phyloP scores from a whole-genome alignment of 352 stramenopile species.

The Peronosclerospora sorghi region DNA sequence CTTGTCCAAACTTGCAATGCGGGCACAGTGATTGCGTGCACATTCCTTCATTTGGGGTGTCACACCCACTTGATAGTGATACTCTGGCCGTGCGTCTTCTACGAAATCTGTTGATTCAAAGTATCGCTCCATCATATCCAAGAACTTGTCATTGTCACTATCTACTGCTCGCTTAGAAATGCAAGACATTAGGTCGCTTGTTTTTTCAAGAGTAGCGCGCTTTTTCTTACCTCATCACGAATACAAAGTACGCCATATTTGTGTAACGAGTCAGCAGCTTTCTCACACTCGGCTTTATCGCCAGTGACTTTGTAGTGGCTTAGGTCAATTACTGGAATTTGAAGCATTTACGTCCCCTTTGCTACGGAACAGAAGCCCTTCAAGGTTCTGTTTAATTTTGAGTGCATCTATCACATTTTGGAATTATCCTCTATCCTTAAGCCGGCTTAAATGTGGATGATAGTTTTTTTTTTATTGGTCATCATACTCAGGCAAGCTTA shows the following conservation, averaged over 20 bases:
- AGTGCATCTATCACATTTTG: too few species aligned
- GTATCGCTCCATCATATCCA: conserved; percentile 91
- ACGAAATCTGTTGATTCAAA: conserved; percentile 84
- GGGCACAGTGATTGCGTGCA: conserved; percentile 75
- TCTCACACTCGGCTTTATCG: conserved; percentile 57
- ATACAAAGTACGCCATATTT: conserved; percentile 82
- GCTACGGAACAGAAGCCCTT: too few species aligned
- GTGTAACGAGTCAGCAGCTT: conserved; percentile 72
- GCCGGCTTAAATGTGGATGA: too few species aligned
- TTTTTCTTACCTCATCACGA: conserved; percentile 43
- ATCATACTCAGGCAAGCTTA: too few species aligned
- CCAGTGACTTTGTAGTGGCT: conserved; percentile 63
- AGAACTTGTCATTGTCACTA: conserved; percentile 74
- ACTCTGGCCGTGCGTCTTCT: conserved; percentile 79
- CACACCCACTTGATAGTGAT: conserved; percentile 85
- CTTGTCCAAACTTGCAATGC: conserved; percentile 36
- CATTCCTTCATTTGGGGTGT: conserved; percentile 81
- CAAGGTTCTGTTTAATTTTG: too few species aligned
- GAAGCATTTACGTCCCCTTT: conserved; percentile 22
- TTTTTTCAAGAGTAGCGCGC: not conserved
- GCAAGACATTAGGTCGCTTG: conserved; percentile 1
- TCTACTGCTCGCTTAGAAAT: conserved; percentile 42
- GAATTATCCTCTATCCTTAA: too few species aligned
- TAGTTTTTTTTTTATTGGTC: too few species aligned
- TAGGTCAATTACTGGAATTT: conserved; percentile 78